Conservation (phyloP, 257 asterid species). For the Przewalskia tangutica region DNA sequence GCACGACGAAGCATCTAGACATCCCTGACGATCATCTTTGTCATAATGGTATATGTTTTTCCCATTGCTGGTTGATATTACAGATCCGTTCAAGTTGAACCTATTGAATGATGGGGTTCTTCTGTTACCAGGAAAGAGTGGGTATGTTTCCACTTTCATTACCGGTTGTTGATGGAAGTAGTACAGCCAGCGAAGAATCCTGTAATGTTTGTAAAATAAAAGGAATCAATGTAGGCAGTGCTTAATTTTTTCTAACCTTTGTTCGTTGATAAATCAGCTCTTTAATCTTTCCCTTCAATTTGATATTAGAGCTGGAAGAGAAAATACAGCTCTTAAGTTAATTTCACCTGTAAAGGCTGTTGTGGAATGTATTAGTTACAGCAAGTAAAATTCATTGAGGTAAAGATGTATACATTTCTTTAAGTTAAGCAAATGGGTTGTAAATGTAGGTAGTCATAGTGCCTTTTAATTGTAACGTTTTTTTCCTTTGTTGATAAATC, state of each 20-base stretch:
- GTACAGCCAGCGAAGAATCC: background rate
- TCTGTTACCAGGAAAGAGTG: background rate
- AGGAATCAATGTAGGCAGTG: background rate
- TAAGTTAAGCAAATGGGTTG: background rate
- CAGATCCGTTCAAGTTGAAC: background rate
- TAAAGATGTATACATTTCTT: background rate
- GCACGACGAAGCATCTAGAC: conserved; percentile 72
- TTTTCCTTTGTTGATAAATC: background rate
- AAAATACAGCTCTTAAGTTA: background rate
- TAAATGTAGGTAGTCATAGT: background rate
- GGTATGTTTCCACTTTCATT: background rate
- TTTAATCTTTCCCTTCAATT: background rate
- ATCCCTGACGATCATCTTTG: conserved; percentile 36
- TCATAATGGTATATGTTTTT: conserved; percentile 4
- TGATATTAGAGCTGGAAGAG: background rate
- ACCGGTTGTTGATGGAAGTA: background rate
- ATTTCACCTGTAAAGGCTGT: conserved; percentile 1
- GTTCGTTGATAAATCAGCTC: background rate
- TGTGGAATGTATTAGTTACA: background rate
- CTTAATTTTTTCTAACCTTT: background rate
- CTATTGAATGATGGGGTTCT: background rate
- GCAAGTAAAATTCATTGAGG: background rate
- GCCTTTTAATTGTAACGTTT: background rate
- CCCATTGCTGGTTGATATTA: background rate
- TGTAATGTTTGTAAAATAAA: background rate